Base-by-base conservation (phyloP, 768 basidiomycete genomes). In the Amanita exitialis region DNA sequence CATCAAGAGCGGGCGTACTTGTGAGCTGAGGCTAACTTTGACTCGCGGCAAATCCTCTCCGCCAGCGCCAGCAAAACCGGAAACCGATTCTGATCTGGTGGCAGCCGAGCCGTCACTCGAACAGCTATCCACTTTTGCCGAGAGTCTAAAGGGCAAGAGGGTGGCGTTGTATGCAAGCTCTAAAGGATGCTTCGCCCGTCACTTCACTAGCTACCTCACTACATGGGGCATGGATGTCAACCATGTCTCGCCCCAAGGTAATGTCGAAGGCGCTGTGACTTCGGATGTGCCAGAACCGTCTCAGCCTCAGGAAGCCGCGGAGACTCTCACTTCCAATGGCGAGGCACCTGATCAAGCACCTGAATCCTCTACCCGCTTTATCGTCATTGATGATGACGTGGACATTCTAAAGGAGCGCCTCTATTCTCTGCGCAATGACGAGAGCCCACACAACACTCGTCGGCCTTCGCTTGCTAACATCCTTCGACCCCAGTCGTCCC, bases 151-250 rank as follows among this genome's bases (percentile, higher is more conserved):
- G 60, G 90, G 92, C 12, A 90, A 84, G 66, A 84, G 79, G 57
- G 94, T 86, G 0, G 80, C 79, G 0, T 68, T 99, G 23, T 88
- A 94, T 61, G 90, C 95, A 6, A 84, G 80, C 59, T 78, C 90
- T n/a, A 80, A 78, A 56, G 89, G 90, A 36, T 79, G 83, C 2
- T 99, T 97, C 60, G 94, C 93, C 0, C 88, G 86, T 47, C 90
- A 96, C 64, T 72, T 99, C 32, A 93, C 93, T 21, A 87, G 86
- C 57, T 96, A 95, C 66, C 75, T 99, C 52, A 89, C 88, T 18
- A 79, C 87, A 4, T 98, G 95, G 95, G 93, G 94, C 10, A 78
- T 97, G 83, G 90, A 95, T 59, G 83, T 97, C 38, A 83, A 79
- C 47, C 91, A 93, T 67, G 73, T 83, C 39, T 80, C 83, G 6